These are phyloP conservation scores for Lepidium didymum DNA, from an alignment of 345 rosid species.

Conservation along the genomic window DNA sequence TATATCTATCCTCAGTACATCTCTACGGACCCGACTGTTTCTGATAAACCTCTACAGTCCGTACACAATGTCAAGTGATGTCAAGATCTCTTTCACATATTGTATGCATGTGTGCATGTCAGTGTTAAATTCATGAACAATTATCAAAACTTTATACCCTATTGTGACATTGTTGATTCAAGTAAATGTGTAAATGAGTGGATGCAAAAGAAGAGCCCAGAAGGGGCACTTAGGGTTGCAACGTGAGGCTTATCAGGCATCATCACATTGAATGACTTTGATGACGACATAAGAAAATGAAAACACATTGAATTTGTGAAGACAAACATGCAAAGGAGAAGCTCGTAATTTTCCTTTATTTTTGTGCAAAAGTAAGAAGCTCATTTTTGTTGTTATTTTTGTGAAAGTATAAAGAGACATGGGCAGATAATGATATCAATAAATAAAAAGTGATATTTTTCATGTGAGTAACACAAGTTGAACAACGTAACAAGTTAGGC, in stretches of 20 bases:
- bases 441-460: neutral
- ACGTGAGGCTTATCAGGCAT: constrained; percentile 14
- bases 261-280: constrained; percentile 22
- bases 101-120: constrained; percentile 31
- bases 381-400: constrained; percentile 24
- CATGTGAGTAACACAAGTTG: neutral
- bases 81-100: constrained; percentile 18
- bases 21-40: neutral
- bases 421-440: constrained; percentile 11
- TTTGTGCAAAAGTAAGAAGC: neutral
- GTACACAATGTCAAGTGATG: constrained; percentile 16
- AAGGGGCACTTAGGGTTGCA: constrained; percentile 23
- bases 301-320: constrained; percentile 27
- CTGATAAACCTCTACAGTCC: neutral
- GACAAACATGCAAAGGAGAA: constrained; percentile 26
- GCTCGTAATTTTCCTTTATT: neutral
- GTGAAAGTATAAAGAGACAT: constrained; percentile 37
- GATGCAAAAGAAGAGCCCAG: constrained; percentile 16
- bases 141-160: constrained; percentile 9
- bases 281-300: constrained; percentile 32
- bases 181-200: neutral
- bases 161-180: constrained; percentile 20
- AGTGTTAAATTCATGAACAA: constrained; percentile 18
- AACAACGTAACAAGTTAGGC: neutral
- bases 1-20: neutral